Evolutionary conservation across 129 eudicot genomes (phyloP).

Genomic region (Artemisia tridentata): DNA sequence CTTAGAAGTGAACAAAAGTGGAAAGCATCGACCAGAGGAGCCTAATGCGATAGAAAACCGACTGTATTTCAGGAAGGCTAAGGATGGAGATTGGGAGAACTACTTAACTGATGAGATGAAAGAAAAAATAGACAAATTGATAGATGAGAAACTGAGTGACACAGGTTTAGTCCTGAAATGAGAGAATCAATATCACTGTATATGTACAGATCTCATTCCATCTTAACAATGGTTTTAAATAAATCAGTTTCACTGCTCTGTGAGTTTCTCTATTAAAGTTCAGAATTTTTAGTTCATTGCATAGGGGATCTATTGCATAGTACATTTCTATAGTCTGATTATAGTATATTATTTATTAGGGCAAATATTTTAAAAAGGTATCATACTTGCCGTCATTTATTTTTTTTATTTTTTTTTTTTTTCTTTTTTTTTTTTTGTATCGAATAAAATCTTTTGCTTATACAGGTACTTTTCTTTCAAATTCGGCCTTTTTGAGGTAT

Average conservation of each 20-base stretch:
- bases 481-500: too few species aligned
- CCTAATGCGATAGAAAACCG: neutral
- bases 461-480: too few species aligned
- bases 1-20: neutral
- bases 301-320: too few species aligned
- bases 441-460: too few species aligned
- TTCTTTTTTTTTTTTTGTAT: too few species aligned
- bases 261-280: too few species aligned
- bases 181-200: neutral
- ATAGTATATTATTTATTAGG: too few species aligned
- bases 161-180: neutral
- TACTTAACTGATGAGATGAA: constrained; percentile 6
- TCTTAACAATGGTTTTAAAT: neutral
- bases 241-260: neutral
- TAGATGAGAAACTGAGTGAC: constrained; percentile 1
- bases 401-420: too few species aligned
- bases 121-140: neutral
- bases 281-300: too few species aligned
- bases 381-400: too few species aligned
- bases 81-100: constrained; percentile 15
- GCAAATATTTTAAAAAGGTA: too few species aligned
- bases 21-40: neutral
- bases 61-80: neutral
- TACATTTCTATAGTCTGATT: too few species aligned
- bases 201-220: neutral